A percentile compares a stretch with the other conserved stretches of the same genome.
Evolutionary conservation across 1,284 basidiomycete species (phyloP).

Genomic region (Microbotryomycetes sp.): DNA sequence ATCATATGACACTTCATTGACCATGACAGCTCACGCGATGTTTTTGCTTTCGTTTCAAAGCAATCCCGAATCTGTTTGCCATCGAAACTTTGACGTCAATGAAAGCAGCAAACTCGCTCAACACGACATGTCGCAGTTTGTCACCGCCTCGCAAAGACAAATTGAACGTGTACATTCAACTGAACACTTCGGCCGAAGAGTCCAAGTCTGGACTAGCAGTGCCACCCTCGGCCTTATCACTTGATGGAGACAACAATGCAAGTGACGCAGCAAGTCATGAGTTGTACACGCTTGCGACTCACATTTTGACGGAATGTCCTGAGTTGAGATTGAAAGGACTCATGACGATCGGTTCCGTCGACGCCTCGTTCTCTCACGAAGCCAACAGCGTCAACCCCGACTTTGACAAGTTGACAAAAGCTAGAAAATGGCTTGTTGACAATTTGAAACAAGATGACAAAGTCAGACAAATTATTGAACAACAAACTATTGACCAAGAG

Average conservation of each 20-base stretch:
- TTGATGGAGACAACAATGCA: constrained; percentile 34
- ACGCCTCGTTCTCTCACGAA: constrained; percentile 55
- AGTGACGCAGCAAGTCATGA: constrained; percentile 44
- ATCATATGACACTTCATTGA: not conserved
- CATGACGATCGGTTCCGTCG: constrained; percentile 91
- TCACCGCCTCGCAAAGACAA: constrained; percentile 46
- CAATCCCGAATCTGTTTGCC: constrained; percentile 78
- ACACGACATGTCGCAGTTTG: constrained; percentile 61
- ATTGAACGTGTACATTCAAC: constrained; percentile 76
- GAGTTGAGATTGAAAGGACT: constrained; percentile 70
- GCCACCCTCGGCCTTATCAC: constrained; percentile 43
- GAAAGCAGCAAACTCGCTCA: constrained; percentile 77
- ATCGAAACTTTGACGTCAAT: constrained; percentile 84
- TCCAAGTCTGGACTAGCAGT: constrained; percentile 79
- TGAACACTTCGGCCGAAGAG: constrained; percentile 90
- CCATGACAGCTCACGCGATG: not conserved
- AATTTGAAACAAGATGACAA: constrained; percentile 44
- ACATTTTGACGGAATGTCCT: constrained; percentile 68
- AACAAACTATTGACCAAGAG: constrained; percentile 40
- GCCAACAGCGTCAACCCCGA: constrained; percentile 66
- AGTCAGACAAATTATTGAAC: constrained; percentile 36
- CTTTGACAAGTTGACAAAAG: constrained; percentile 64
- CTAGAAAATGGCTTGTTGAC: constrained; percentile 53
- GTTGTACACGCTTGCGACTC: constrained; percentile 60
- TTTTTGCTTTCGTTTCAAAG: constrained; percentile 47